Evolutionary conservation across 352 stramenopile genomes (phyloP).

Genomic region (Globisporangium recalcitrans): DNA sequence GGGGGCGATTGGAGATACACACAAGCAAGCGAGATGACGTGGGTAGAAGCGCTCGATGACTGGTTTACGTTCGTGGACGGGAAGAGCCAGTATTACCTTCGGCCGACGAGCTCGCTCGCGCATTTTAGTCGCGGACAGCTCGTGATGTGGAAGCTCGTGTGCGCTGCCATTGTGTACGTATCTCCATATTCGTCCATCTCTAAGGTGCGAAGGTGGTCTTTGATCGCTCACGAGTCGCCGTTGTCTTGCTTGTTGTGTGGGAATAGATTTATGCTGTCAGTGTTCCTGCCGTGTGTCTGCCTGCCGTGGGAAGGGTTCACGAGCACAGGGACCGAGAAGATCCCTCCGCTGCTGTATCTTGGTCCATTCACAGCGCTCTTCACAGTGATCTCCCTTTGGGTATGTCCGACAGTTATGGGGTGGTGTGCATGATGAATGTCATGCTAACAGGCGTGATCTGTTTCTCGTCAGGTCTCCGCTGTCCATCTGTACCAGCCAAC

Average conservation of each 20-base stretch:
- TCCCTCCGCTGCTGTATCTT: slow-evolving; percentile 44
- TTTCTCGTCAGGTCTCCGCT: slow-evolving; percentile 28
- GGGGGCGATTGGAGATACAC: background rate
- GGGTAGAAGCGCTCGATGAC: slow-evolving; percentile 39
- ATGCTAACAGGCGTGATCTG: too few species aligned
- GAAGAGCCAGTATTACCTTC: slow-evolving; percentile 54
- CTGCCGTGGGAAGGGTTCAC: slow-evolving; percentile 45
- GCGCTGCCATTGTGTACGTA: slow-evolving; percentile 45
- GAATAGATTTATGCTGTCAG: slow-evolving; percentile 42
- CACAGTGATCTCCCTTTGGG: slow-evolving; percentile 49
- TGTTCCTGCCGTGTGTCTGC: slow-evolving; percentile 45
- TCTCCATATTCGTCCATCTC: background rate
- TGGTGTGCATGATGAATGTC: too few species aligned
- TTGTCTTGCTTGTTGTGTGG: background rate
- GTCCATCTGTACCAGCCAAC: slow-evolving; percentile 54
- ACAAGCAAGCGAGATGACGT: slow-evolving; percentile 10
- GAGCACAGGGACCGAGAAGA: slow-evolving; percentile 41
- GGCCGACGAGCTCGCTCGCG: slow-evolving; percentile 34
- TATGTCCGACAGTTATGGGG: slow-evolving; percentile 23
- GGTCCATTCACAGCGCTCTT: slow-evolving; percentile 37
- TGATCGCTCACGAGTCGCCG: background rate
- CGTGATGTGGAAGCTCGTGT: slow-evolving; percentile 58
- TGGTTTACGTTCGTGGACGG: slow-evolving; percentile 68
- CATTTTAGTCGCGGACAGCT: slow-evolving; percentile 46
- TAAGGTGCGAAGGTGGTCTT: background rate